Evolutionary conservation across 257 asterid species (phyloP).

Genomic region (Salvia hispanica): DNA sequence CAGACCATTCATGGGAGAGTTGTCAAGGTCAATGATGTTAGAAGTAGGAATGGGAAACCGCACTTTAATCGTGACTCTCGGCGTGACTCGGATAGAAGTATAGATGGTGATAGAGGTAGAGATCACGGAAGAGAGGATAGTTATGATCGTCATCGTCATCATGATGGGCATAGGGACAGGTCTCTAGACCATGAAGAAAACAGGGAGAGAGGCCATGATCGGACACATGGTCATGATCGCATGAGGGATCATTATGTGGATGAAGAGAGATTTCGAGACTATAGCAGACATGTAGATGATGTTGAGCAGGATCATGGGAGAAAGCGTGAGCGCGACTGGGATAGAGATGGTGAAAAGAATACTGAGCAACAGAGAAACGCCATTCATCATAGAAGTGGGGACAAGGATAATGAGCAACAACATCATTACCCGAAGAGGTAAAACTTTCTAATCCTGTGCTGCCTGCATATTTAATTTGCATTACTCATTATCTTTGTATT

Average conservation of each 20-base stretch:
- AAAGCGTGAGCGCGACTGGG: conserved; percentile 54
- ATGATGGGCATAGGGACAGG: conserved; percentile 54
- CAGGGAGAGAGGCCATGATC: conserved; percentile 55
- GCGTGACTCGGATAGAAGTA: conserved; percentile 55
- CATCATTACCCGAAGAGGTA: conserved; percentile 51
- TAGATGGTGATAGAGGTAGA: conserved; percentile 51
- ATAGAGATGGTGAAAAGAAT: conserved; percentile 50
- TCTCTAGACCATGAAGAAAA: conserved; percentile 52
- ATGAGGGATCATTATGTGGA: conserved; percentile 48
- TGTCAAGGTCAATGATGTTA: conserved; percentile 75
- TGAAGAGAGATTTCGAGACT: conserved; percentile 51
- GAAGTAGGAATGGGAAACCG: conserved; percentile 61
- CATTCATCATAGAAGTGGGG: conserved; percentile 49
- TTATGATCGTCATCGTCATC: conserved; percentile 46
- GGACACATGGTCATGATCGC: conserved; percentile 46
- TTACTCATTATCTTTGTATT: conserved; percentile 19
- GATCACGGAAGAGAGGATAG: conserved; percentile 52
- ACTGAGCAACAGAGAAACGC: conserved; percentile 53
- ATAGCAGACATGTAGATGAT: conserved; percentile 42
- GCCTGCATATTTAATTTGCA: conserved; percentile 13
- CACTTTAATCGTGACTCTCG: conserved; percentile 55
- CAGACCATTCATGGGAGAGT: conserved; percentile 75
- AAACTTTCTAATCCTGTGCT: not conserved
- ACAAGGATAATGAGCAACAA: conserved; percentile 46
- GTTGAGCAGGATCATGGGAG: conserved; percentile 53